Percentiles rank a stretch among this genome's conserved stretches.
These are phyloP conservation scores for Exophiala lecanii-corni DNA, from an alignment of 2,329 filamentous ascomycete species.

Conservation along the genomic window DNA sequence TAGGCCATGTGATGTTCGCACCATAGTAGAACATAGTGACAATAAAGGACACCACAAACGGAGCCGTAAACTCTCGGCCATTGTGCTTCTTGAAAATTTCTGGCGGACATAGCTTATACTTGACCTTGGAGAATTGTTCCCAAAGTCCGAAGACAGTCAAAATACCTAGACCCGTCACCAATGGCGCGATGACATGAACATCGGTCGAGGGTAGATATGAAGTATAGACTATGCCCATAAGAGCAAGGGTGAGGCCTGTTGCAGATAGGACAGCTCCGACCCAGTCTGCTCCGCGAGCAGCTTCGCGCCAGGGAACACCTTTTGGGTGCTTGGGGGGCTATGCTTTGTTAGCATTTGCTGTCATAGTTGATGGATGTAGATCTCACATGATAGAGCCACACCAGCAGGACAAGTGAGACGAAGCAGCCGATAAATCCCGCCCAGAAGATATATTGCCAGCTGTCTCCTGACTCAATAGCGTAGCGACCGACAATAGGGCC, in stretches of 20 bases:
- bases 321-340: slow-evolving; percentile 37
- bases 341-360: neutral
- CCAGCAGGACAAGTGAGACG: slow-evolving; percentile 42
- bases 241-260: slow-evolving; percentile 29
- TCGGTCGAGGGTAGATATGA: slow-evolving; percentile 34
- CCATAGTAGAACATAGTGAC: slow-evolving; percentile 51
- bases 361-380: neutral
- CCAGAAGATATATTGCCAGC: slow-evolving; percentile 47
- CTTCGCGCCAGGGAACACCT: slow-evolving; percentile 34
- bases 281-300: slow-evolving; percentile 37
- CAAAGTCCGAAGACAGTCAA: slow-evolving; percentile 37
- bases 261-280: slow-evolving; percentile 25
- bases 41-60: slow-evolving; percentile 42
- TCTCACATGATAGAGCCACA: slow-evolving; percentile 32
- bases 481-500: slow-evolving; percentile 44
- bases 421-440: slow-evolving; percentile 40
- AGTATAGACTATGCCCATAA: slow-evolving; percentile 40
- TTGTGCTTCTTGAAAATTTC: slow-evolving; percentile 42
- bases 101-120: slow-evolving; percentile 41
- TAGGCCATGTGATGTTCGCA: slow-evolving; percentile 44
- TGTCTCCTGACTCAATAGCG: slow-evolving; percentile 30
- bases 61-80: slow-evolving; percentile 45
- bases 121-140: slow-evolving; percentile 37
- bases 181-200: slow-evolving; percentile 34
- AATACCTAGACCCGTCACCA: slow-evolving; percentile 34